Percentiles rank a stretch among this genome's conserved stretches.
These are phyloP conservation scores for Gloeopeniophorella convolvens DNA, from an alignment of 768 basidiomycete species.

Conservation along the genomic window DNA sequence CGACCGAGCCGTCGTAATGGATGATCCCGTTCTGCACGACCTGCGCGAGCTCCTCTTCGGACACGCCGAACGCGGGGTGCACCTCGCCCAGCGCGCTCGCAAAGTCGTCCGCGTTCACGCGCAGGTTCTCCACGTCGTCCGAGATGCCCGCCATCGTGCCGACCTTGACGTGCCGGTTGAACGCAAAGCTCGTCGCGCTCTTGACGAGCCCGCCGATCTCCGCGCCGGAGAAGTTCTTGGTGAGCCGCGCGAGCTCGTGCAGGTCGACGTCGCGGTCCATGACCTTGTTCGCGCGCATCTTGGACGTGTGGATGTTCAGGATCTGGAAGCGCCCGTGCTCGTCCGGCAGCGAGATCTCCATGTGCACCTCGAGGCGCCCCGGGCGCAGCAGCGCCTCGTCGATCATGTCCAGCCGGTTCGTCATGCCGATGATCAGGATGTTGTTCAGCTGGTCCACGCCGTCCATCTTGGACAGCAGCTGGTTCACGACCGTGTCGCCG, in stretches of 20 bases:
- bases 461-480: conserved; percentile 99
- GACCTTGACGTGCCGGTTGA: conserved; percentile 95
- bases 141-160: conserved; percentile 96
- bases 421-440: conserved; percentile 99
- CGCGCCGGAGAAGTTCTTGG: conserved; percentile 98
- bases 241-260: conserved; percentile 67
- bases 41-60: conserved; percentile 89
- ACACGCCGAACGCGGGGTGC: conserved; percentile 94
- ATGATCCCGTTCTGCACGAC: conserved; percentile 98
- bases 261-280: conserved; percentile 87
- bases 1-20: conserved; percentile 66
- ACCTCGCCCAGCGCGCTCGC: conserved; percentile 89
- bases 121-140: conserved; percentile 89
- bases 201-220: conserved; percentile 95
- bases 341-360: conserved; percentile 98
- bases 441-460: conserved; percentile 99
- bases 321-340: conserved; percentile 91
- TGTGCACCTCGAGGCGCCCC: conserved; percentile 97
- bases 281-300: conserved; percentile 88
- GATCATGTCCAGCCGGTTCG: conserved; percentile 97
- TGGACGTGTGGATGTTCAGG: conserved; percentile 87
- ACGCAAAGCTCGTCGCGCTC: conserved; percentile 97
- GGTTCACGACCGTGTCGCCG: conserved; percentile 98
- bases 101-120: conserved; percentile 84
- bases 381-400: conserved; percentile 96